Evolutionary conservation across 164 flowering plant genomes (phyloP), one percentile per base, ranked within the genome.

Genomic region (Protea cynaroides): DNA sequence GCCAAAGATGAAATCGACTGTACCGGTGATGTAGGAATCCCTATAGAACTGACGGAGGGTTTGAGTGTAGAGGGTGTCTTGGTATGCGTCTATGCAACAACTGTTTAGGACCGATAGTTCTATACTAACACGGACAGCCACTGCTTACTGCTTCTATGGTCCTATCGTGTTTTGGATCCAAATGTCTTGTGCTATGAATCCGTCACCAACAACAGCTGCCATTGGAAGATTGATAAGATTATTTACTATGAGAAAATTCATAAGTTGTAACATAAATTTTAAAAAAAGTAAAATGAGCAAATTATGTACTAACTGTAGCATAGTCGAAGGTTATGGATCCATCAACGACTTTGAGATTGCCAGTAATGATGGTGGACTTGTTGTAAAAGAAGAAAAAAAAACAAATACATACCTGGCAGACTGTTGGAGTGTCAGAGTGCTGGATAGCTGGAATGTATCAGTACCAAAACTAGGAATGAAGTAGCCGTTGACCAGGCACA

Each of bases 91-190:
- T 7, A 77, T 55, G 10, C 64, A 37, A 62, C 77, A 74, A 0
- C 77, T 71, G 65, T 74, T 74, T 40, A 74, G 68, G n/a, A 74
- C 75, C 0, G 73, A 62, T 47, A 47, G 58, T 52, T 77, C 80
- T 3, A 77, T 75, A 25, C 77, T 70, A 8, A 73, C 71, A 0
- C 80, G 75, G 21, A 77, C 70, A 7, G 80, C 80, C 25, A 77
- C 80, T 14, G 79, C 79, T 59, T 76, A 74, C 52, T 70, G 74
- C 64, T 73, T 73, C 22, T 67, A 51, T 4, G 76, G 70, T 8
- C 80, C 80, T 0, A 76, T 76, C 19, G 80, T 73, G 74, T 77
- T 77, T 19, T 74, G 80, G 47, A 77, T 24, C 53, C 77, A 65
- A 2, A 77, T 51, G 66, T 77, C 80, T 60, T 76, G 77, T 6